Base-by-base conservation (phyloP, 805 yeast genomes). In the Ogataea paraovalis region DNA sequence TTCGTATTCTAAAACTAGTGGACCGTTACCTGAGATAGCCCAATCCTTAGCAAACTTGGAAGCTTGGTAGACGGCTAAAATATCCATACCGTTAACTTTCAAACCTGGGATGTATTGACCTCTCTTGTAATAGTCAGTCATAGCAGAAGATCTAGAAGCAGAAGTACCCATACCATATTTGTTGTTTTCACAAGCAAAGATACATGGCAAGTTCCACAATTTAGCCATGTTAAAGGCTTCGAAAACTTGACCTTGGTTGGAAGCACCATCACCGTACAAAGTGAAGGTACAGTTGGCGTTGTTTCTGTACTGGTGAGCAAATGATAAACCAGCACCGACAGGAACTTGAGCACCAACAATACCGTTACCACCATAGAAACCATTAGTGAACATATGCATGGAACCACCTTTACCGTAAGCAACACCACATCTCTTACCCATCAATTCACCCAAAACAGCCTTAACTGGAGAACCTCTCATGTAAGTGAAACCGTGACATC, bases 111-210 rank as follows among this genome's bases (percentile, higher is more conserved):
- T 94, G 79, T 89, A 94, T 76, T 94, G 99, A 68, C 98, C 99
- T 77, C 99, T 90, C 83, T 92, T 89, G 83, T 87, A 87, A 79
- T 90, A 94, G 64, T 94, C 97, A 51, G 95, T 85, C 78, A 90
- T 73, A 45, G 99, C 99, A 45, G 97, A 90, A 13, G 97, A 90
- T 76, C 99, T 86, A 42, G 96, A 72, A 47, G 98, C 98, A 55
- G 99, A 74, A 45, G 99, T 94, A 76, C 99, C 99, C 99, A 94
- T 94, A 80, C 99, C 99, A 71, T 94, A 94, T 76, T 90, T 94
- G 84, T 94, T 94, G 81, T 94, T 94, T 75, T 94, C 99, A 79
- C 99, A 94, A 54, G 94, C 89, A 67, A 89, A 94, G 55, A 94
- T 74, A 67, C 88, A 85, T 59, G 99, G 99, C 66, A 94, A 79